phyloP scores from a whole-genome alignment of 495 filamentous ascomycete species.

The Aspergillus ostianus region DNA sequence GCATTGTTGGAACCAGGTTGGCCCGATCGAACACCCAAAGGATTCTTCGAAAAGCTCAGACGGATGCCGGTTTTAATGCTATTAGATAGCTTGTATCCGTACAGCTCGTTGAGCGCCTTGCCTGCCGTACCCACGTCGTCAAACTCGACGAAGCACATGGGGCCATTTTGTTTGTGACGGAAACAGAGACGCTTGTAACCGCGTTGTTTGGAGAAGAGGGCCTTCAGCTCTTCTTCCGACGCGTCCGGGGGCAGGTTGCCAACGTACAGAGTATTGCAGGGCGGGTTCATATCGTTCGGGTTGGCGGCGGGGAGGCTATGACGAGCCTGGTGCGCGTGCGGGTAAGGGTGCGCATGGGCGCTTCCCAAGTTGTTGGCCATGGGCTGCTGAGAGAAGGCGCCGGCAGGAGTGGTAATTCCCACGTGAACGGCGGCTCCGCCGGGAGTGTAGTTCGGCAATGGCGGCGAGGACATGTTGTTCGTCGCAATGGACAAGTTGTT shows the following conservation, averaged over 20 bases:
- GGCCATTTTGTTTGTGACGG: constrained; percentile 96
- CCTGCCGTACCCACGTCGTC: constrained; percentile 93
- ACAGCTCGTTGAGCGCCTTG: constrained; percentile 87
- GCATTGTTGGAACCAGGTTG: constrained; percentile 58
- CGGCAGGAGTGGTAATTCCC: constrained; percentile 52
- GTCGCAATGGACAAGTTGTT: constrained; percentile 70
- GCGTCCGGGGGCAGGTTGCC: constrained; percentile 94
- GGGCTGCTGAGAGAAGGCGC: constrained; percentile 62
- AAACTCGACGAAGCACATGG: constrained; percentile 99
- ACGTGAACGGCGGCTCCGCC: constrained; percentile 34
- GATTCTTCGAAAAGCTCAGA: constrained; percentile 98
- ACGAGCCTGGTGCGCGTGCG: constrained; percentile 57
- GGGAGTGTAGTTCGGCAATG: constrained; percentile 46
- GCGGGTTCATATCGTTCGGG: constrained; percentile 94
- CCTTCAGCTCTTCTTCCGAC: constrained; percentile 94
- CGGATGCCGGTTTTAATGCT: constrained; percentile 95
- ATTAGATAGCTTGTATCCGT: constrained; percentile 85
- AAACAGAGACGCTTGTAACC: constrained; percentile 97
- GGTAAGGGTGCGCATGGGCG: constrained; percentile 55
- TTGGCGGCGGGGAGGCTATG: constrained; percentile 86
- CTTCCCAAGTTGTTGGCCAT: constrained; percentile 44
- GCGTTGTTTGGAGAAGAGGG: constrained; percentile 88
- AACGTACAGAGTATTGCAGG: constrained; percentile 97
- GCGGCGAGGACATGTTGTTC: constrained; percentile 52
- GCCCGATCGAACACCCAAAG: constrained; percentile 83